Evolutionary conservation across 192 early-diverging fungal species (phyloP), one percentile per base, ranked within the genome.

Genomic region (Backusella mclennaniae): DNA sequence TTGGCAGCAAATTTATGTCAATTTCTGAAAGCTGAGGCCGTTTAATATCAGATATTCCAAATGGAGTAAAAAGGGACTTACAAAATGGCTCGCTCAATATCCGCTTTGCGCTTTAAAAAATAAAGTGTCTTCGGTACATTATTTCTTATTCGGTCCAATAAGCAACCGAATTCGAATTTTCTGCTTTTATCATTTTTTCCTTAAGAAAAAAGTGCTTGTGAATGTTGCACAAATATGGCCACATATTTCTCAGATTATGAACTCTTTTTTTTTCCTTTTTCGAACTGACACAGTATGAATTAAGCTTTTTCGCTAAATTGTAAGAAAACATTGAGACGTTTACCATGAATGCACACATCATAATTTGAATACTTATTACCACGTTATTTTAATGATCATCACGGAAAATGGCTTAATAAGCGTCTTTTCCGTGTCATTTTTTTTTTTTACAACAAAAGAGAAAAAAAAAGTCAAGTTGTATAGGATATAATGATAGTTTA

Each of bases 241-340:
- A n/a, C 21, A 26, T 21, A 6, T 63, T 63, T 63, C 56, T 63
- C 56, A 63, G 56, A 8, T 63, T 63, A 29, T 14, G 23, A 14
- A 63, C 11, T 59, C 9, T 59, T 59, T 59, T 59, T 59, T 59
- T 59, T 63, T 29, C 56, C 56, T 63, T 29, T 63, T 63, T 63
- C 12, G 23, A 63, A 29, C 23, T 26, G 3, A 26, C 1, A 21
- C 53, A 23, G 53, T 9, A 59, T 59, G 23, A 23, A 26, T 29
- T 59, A 59, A 26, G 23, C 23, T 59, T 59, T 23, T 21, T 19
- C 7, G 7, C 17, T 21, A 56, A 56, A 56, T 8, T 56, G n/a
- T 21, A 6, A 56, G 4, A 56, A 56, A 56, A 19, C 46, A 52
- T 52, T 52, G 17, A 7, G 6, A 21, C 6, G 0, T 56, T n/a